A percentile compares a stretch with the other conserved stretches of the same genome.
phyloP scores from a whole-genome alignment of 1,284 basidiomycete species.

The Tylopilus orsonianus region DNA sequence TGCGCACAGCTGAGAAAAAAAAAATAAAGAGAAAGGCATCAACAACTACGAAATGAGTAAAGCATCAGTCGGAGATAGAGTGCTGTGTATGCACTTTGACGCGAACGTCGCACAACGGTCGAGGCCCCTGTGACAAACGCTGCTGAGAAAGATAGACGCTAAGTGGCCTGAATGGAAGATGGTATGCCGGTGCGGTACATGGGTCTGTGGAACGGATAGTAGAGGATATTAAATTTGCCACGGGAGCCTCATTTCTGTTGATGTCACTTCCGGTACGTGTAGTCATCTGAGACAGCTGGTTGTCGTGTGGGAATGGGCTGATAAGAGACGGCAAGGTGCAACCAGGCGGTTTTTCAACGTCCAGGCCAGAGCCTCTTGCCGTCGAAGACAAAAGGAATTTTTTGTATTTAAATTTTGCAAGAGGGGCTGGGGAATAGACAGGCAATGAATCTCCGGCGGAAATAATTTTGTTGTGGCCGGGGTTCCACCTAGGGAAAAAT shows the following conservation, averaged over 20 bases:
- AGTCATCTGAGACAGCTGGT: constrained; percentile 3
- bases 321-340: constrained; percentile 19
- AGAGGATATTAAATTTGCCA: not conserved
- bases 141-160: constrained; percentile 8
- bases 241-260: not conserved
- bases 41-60: not conserved
- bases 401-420: constrained; percentile 4
- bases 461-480: constrained; percentile 8
- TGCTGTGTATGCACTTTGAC: constrained; percentile 20
- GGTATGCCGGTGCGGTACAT: constrained; percentile 10
- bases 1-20: constrained; percentile 10
- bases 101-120: constrained; percentile 10
- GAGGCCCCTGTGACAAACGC: constrained; percentile 1
- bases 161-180: constrained; percentile 22
- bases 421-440: constrained; percentile 17
- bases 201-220: not conserved
- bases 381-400: not conserved
- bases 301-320: constrained; percentile 3
- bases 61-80: constrained; percentile 9
- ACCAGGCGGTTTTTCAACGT: constrained; percentile 21
- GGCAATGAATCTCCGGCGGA: constrained; percentile 26
- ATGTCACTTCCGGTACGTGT: constrained; percentile 4
- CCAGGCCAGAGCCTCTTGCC: constrained; percentile 8
- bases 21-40: not conserved
- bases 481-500: constrained; percentile 11